phyloP scores from a whole-genome alignment of 108 stramenopile species.

The Cyclotella atomus region DNA sequence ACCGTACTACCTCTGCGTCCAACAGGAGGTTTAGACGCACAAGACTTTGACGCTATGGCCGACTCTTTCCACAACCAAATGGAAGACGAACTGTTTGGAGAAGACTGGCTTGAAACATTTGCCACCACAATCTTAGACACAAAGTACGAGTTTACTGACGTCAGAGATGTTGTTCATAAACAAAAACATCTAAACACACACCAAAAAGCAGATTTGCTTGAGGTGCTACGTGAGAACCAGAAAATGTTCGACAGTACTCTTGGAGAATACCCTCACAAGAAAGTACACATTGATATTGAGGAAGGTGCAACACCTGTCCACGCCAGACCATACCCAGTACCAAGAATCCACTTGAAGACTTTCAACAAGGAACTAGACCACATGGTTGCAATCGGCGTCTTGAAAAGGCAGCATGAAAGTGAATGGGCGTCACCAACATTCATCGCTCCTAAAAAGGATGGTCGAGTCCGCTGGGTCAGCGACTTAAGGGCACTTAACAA shows the following conservation, averaged over 20 bases:
- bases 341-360: background rate
- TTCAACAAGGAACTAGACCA: background rate
- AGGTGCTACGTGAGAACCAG: background rate
- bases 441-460: conserved; percentile 25
- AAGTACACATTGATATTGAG: background rate
- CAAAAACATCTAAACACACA: background rate
- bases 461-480: conserved; percentile 34
- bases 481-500: conserved; percentile 51
- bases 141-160: conserved; percentile 12
- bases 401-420: background rate
- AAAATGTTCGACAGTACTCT: background rate
- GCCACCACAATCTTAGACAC: conserved; percentile 1
- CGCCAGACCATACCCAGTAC: background rate
- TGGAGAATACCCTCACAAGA: background rate
- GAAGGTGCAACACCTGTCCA: background rate
- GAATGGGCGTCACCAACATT: conserved; percentile 2
- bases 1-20: background rate
- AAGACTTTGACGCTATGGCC: conserved; percentile 7
- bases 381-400: background rate
- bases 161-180: background rate
- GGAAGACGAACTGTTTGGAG: conserved; percentile 10
- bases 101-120: conserved; percentile 4
- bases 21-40: background rate
- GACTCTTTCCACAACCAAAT: conserved; percentile 1
- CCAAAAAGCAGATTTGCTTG: background rate